Conservation (phyloP, 2,329 filamentous ascomycete genomes). For the Mycosphaerella sp. region DNA sequence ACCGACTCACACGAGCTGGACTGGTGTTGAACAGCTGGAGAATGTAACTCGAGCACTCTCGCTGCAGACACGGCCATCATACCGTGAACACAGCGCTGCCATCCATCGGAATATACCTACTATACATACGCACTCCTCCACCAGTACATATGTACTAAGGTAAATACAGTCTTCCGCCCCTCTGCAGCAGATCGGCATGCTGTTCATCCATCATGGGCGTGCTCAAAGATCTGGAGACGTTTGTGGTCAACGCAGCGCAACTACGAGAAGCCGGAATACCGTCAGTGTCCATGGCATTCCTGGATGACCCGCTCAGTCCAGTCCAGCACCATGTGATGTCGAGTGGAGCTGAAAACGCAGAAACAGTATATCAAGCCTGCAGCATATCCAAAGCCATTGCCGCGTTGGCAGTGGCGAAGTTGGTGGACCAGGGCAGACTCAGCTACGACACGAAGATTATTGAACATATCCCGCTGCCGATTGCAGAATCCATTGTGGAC, state of each 20-base stretch:
- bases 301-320: constrained; percentile 14
- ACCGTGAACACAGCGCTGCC: too few relatives aligned
- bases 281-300: constrained; percentile 23
- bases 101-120: too few relatives aligned
- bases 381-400: constrained; percentile 28
- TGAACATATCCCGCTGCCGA: constrained; percentile 12
- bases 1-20: too few relatives aligned
- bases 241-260: constrained; percentile 6
- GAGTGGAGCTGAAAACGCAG: constrained; percentile 17
- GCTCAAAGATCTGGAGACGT: constrained; percentile 15
- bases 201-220: constrained; percentile 9
- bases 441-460: constrained; percentile 18
- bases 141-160: too few relatives aligned
- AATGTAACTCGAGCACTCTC: too few relatives aligned
- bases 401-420: constrained; percentile 20
- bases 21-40: too few relatives aligned
- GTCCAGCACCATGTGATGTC: constrained; percentile 17
- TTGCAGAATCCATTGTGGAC: constrained; percentile 14
- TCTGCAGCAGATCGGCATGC: neutral
- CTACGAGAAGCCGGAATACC: constrained; percentile 15
- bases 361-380: constrained; percentile 27
- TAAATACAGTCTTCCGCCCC: neutral
- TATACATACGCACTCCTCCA: too few relatives aligned
- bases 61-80: too few relatives aligned
- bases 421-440: constrained; percentile 21